Base-by-base conservation (phyloP, 2,329 filamentous ascomycete genomes). In the Paramyrothecium roridum region DNA sequence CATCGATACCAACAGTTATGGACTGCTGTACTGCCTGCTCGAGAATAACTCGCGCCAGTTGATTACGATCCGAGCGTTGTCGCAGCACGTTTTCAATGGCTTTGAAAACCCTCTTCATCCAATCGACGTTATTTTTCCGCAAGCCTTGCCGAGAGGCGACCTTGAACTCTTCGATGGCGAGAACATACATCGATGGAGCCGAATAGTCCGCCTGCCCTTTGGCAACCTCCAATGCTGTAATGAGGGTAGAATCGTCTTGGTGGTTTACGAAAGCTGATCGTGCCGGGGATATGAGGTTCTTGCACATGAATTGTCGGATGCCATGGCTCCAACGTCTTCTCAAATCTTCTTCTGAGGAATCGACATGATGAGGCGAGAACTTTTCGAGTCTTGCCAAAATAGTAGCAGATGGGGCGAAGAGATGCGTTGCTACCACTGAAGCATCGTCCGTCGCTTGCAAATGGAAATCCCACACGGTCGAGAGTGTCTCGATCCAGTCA, bases 381-480 rank as follows among this genome's bases (percentile, higher is more conserved):
- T 65, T 65, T 13, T 72, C 70, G 6, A 82, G 55, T 52, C 70
- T 76, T 16, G 70, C 71, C 1, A 83, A 61, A 26, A 83, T 66
- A 33, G 56, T 52, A 30, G 68, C 65, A 26, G 65, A 54, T 57
- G 74, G 67, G 0, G 67, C 62, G 47, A 80, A 80, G 7, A 84
- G 66, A 51, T 77, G 69, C 2, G 67, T 71, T 2, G 81, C 79
- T 23, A 83, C 78, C 43, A 82, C 77, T 8, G 74, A 57, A 3
- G 70, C 70, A 60, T 85, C 82, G 23, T 73, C 70, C 3, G 68
- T 68, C 19, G 73, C 76, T 56, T 80, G 80, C n/a, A 80, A 69
- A 59, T 81, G 82, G 7, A 85, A 70, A 20, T 78, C 73, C 83
- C 82, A 86, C 4, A 84, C 64, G 1, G 71, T 65, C 3, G 71